A percentile compares a stretch with the other conserved stretches of the same genome.
Conservation (phyloP, 345 rosid species). For the Eucalyptus sp. region DNA sequence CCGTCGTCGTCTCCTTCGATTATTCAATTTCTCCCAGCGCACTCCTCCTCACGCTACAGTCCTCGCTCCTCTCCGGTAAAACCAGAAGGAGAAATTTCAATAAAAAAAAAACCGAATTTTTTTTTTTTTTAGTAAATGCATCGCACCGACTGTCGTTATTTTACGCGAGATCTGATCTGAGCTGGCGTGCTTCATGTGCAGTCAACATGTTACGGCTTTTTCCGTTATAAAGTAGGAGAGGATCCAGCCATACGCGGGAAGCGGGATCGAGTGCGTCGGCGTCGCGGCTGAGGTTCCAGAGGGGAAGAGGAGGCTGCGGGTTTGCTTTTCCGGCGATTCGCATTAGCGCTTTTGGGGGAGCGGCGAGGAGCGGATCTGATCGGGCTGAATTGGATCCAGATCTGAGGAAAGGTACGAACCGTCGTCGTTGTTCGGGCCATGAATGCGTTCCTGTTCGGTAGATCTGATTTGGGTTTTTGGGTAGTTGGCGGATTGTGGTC, state of each 20-base stretch:
- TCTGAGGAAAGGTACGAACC: background rate
- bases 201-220: background rate
- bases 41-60: background rate
- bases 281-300: background rate
- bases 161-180: background rate
- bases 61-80: background rate
- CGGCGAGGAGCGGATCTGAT: background rate
- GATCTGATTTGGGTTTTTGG: background rate
- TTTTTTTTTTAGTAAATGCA: background rate
- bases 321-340: background rate
- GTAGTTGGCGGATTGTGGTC: background rate
- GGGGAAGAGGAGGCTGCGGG: background rate
- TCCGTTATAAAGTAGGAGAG: background rate
- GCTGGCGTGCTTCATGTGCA: background rate
- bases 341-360: background rate
- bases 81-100: too few species aligned
- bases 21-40: background rate
- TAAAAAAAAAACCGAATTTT: rapidly evolving
- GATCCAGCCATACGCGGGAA: background rate
- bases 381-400: background rate
- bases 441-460: background rate
- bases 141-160: background rate
- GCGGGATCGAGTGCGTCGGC: background rate
- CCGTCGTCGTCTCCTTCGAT: background rate
- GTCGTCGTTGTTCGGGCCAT: background rate